Base-by-base conservation (phyloP, 2,329 filamentous ascomycete species). In the Cladophialophora carrionii region DNA sequence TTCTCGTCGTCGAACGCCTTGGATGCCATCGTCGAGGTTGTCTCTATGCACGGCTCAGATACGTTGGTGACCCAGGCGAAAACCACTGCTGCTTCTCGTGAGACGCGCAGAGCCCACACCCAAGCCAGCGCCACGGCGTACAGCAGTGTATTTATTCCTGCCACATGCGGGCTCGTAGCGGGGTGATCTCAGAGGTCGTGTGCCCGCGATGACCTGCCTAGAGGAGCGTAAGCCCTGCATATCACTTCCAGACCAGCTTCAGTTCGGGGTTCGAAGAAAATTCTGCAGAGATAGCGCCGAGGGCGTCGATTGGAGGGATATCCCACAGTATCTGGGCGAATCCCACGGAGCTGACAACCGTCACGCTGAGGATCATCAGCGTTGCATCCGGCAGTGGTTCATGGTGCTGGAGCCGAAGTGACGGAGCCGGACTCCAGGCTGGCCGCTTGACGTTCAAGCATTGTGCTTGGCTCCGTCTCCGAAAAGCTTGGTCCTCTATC, bases 1-100 rank as follows among this genome's bases (percentile, higher is more conserved):
- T 65, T 65, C 34, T 61, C 62, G 26, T 31, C 52, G 62, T 61
- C 62, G 58, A 61, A 56, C 10, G 57, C 62, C 46, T 61, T 64
- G 37, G 31, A 46, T 52, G 51, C 26, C n/a, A 34, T 34, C 49
- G 29, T 31, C 26, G 51, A 20, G 41, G 4, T 17, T 7, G 5
- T n/a, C 34, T 41, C 17, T 43, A 17, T 2, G 8, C 17, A n/a
- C 17, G 17, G 17, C n/a, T n/a, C 1, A 20, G 17, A n/a, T n/a
- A 2, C n/a, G n/a, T n/a, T 29, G 3, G 26, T 29, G 26, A 29
- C 26, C 26, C 3, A 29, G 26, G 26, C 26, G 26, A 29, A 3
- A 29, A 29, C 3, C 26, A 29, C 26, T 6, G 26, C 26, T 29
- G 26, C 26, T 29, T 29, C 6, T 29, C 6, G 26, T 29, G n/a